phyloP scores from a whole-genome alignment of 352 stramenopile genomes.

The Salisapilia sapeloensis region DNA sequence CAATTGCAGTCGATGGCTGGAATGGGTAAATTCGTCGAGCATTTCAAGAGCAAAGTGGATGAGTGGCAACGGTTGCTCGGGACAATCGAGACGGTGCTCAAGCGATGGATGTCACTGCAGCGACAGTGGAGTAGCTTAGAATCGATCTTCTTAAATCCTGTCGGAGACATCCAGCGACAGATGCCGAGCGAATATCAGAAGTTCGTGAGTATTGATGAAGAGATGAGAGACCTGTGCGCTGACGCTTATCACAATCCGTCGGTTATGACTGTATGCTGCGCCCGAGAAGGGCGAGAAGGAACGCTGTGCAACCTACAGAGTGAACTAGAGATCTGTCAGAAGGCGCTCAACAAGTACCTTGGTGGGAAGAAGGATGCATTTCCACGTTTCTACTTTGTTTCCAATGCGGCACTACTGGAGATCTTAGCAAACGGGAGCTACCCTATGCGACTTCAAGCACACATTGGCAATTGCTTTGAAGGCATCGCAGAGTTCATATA shows the following conservation, averaged over 20 bases:
- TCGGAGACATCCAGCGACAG: slow-evolving; percentile 85
- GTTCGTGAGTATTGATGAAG: slow-evolving; percentile 76
- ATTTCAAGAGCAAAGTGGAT: slow-evolving; percentile 91
- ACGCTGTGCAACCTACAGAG: slow-evolving; percentile 67
- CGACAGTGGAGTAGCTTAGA: slow-evolving; percentile 88
- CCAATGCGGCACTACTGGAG: slow-evolving; percentile 86
- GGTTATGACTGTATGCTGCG: slow-evolving; percentile 52
- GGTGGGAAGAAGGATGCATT: slow-evolving; percentile 95
- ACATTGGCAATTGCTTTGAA: slow-evolving; percentile 86
- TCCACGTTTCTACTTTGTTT: slow-evolving; percentile 95
- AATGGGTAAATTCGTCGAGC: slow-evolving; percentile 92
- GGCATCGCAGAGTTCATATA: slow-evolving; percentile 76
- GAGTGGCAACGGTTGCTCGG: slow-evolving; percentile 86
- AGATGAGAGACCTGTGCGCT: slow-evolving; percentile 66
- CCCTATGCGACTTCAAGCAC: slow-evolving; percentile 70
- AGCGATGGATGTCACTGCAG: slow-evolving; percentile 86
- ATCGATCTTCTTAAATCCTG: slow-evolving; percentile 87
- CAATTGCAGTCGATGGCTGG: slow-evolving; percentile 91
- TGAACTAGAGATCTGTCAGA: slow-evolving; percentile 91
- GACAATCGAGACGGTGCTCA: slow-evolving; percentile 87
- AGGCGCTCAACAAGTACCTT: slow-evolving; percentile 92
- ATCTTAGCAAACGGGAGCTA: slow-evolving; percentile 90
- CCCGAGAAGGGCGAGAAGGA: slow-evolving; percentile 60
- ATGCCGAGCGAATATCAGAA: slow-evolving; percentile 83
- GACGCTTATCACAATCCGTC: slow-evolving; percentile 47